Evolutionary conservation across 148 eudicot species (phyloP).

Genomic region (Polygonum maritimum): DNA sequence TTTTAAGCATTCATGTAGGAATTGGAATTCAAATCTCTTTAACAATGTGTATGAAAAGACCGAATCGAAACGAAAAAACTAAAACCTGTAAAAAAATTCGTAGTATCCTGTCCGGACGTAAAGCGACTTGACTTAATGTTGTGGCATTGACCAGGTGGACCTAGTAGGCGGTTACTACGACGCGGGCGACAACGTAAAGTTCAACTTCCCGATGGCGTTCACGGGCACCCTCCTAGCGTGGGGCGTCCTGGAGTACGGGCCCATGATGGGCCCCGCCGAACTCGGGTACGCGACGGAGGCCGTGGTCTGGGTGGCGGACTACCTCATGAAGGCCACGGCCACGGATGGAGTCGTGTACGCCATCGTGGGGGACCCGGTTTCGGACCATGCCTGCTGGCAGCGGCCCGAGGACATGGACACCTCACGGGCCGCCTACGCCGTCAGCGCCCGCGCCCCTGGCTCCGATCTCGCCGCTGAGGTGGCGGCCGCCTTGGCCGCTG

Average conservation of each 20-base stretch:
- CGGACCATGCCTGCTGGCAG: constrained; percentile 76
- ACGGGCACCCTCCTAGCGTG: constrained; percentile 52
- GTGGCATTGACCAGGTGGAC: constrained; percentile 38
- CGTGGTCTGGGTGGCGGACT: constrained; percentile 70
- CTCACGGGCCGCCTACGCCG: constrained; percentile 52
- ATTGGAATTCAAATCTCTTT: too few relatives aligned
- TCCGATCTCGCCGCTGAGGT: constrained; percentile 70
- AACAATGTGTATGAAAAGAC: too few relatives aligned
- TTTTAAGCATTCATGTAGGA: too few relatives aligned
- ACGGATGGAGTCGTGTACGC: constrained; percentile 20
- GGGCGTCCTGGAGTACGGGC: constrained; percentile 51
- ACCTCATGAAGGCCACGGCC: constrained; percentile 23
- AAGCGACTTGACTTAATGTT: neutral
- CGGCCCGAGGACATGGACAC: constrained; percentile 94
- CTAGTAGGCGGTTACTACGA: constrained; percentile 83
- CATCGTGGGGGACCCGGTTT: constrained; percentile 62
- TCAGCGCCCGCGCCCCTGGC: constrained; percentile 53
- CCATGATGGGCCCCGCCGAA: constrained; percentile 36
- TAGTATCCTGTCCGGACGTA: too few relatives aligned
- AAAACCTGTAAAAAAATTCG: too few relatives aligned
- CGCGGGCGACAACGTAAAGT: constrained; percentile 90
- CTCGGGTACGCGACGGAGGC: constrained; percentile 42
- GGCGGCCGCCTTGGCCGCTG: constrained; percentile 80
- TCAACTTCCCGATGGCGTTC: constrained; percentile 84
- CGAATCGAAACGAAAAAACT: too few relatives aligned